Base-by-base conservation (phyloP, 139 green algal species). In the Coccomyxa sp. region DNA sequence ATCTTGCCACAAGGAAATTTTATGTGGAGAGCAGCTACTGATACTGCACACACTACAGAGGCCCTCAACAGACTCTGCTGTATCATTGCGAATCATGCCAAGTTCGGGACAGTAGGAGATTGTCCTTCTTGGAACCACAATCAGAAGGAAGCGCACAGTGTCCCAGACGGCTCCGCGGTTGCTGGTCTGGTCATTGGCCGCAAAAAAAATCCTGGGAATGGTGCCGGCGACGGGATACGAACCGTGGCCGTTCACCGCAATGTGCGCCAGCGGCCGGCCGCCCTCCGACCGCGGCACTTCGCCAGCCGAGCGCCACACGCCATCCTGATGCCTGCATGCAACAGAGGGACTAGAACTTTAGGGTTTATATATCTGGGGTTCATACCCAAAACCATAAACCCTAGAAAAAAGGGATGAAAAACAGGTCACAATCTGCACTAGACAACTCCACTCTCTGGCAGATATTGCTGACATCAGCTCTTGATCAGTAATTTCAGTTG, bases 191-290 rank as follows among this genome's bases (percentile, higher is more conserved):
- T 87, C 84, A n/a, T 84, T 84, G 74, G 82, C 82, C 0, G 77
- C 81, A 11, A 83, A 59, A 58, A 83, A 85, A 10, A 85, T 74
- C 21, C 85, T 51, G 18, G 79, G 81, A 30, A 85, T 80, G 28
- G 28, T 60, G 67, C 77, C 85, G 3, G 85, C 76, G 9, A 51
- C 60, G 14, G 81, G 81, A 57, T 88, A 88, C 30, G 30, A 57
- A 30, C 85, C 85, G 58, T 88, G 85, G 23, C 85, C 85, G 75
- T 88, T 85, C 18, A 83, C 13, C 21, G 85, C 85, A 10, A 85
- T 76, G 77, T 81, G 82, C n/a, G 67, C 77, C 1, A 80, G 28
- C 9, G 77, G 76, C 30, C 85, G 85, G 10, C 85, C 85, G 13
- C 76, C 76, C 27, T 51, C 13, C 17, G 51, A 57, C 16, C 76